Conservation (phyloP, 2,329 filamentous ascomycete genomes). For the Penicillium hordei region DNA sequence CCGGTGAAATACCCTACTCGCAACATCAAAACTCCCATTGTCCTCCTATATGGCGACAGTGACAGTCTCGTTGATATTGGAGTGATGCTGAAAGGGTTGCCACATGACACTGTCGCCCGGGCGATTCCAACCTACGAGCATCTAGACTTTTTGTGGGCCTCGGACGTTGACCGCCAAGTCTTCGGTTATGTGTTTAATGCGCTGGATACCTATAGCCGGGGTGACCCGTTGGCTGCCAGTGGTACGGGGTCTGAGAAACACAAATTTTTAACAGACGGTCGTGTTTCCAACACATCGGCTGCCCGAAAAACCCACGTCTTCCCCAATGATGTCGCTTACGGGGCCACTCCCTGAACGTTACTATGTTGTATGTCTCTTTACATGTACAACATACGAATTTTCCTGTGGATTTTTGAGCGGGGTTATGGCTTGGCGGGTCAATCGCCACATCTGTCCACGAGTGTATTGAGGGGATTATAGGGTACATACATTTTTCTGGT, state of each 20-base stretch:
- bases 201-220: slow-evolving; percentile 61
- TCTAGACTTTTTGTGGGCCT: slow-evolving; percentile 92
- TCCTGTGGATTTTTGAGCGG: not conserved
- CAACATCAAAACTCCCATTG: slow-evolving; percentile 94
- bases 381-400: not conserved
- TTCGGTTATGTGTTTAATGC: slow-evolving; percentile 92
- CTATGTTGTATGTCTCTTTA: not conserved
- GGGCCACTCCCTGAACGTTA: not conserved
- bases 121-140: slow-evolving; percentile 94
- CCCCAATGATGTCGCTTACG: not conserved
- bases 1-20: slow-evolving; percentile 93
- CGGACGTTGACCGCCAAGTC: slow-evolving; percentile 77
- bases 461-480: not conserved
- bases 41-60: slow-evolving; percentile 87
- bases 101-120: slow-evolving; percentile 77
- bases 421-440: slow-evolving; percentile 1
- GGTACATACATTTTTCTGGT: not conserved
- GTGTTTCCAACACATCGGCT: slow-evolving; percentile 20
- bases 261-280: slow-evolving; percentile 6
- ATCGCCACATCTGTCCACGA: not conserved
- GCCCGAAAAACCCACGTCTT: not conserved
- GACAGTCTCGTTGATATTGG: slow-evolving; percentile 94
- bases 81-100: slow-evolving; percentile 86
- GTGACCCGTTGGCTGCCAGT: not conserved
- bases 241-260: not conserved